Evolutionary conservation across 768 basidiomycete genomes (phyloP).

Genomic region (Macrolepiota albuminosa): DNA sequence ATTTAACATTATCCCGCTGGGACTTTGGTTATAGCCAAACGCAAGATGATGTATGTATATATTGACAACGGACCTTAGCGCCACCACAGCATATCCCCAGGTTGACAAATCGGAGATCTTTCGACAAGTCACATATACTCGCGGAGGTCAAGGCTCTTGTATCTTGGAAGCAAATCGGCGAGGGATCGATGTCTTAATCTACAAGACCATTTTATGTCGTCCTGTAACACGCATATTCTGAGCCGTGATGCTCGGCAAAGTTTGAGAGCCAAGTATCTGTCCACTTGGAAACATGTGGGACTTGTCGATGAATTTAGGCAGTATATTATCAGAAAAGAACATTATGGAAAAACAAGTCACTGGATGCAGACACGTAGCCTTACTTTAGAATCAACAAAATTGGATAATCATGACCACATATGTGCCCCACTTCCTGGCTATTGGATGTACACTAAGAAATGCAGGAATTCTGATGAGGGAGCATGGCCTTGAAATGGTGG

Average conservation of each 20-base stretch:
- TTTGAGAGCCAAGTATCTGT: neutral
- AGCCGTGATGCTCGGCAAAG: neutral
- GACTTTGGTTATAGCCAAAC: neutral
- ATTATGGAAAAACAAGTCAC: neutral
- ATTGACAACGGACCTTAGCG: neutral
- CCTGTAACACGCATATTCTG: neutral
- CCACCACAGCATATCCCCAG: neutral
- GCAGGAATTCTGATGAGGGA: slow-evolving; percentile 2
- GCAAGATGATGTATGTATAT: neutral
- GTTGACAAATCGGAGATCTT: too few species aligned
- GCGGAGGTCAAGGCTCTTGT: neutral
- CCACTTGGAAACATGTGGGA: neutral
- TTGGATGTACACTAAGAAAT: neutral
- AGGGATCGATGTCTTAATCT: neutral
- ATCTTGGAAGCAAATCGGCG: neutral
- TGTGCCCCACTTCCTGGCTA: neutral
- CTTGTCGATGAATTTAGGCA: neutral
- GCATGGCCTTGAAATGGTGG: neutral
- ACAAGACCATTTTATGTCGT: neutral
- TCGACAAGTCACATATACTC: neutral
- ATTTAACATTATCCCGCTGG: neutral
- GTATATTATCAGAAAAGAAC: neutral
- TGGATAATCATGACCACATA: neutral
- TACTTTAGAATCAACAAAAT: neutral
- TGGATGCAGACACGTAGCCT: neutral